Evolutionary conservation across 257 asterid genomes (phyloP), one percentile per base, ranked within the genome.

Genomic region (Primulina eburnea): DNA sequence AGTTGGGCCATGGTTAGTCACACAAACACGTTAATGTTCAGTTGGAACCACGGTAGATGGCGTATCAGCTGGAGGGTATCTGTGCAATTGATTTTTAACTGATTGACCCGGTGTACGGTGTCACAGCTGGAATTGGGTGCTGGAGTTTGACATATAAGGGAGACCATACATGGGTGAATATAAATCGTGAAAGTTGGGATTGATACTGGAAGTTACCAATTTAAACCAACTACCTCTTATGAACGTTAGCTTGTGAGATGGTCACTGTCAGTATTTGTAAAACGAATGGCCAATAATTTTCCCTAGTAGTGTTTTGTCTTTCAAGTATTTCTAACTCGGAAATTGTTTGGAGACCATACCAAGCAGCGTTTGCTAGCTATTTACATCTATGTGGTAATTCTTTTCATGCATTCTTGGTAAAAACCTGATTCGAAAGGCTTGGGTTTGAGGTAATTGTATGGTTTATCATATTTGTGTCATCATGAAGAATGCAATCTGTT

Each of bases 331-430:
- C 18, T 14, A 4, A 47, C 7, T 12, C 55, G 0, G 7, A 47
- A 47, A 47, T 47, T 38, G 9, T 50, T 55, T 73, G 8, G 43
- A 33, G 64, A 38, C 47, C 37, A 21, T 60, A n/a, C 50, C 20
- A 18, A 29, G 62, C 37, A 50, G 28, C 16, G 72, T 7, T 24
- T 35, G 62, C 26, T 16, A 6, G 17, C 34, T 28, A 43, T 37
- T n/a, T 72, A 2, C 21, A 17, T 60, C 16, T 62, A 33, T 11
- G 3, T 20, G 26, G 1, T 10, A 11, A 40, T 60, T 21, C 2
- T 56, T 50, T 28, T 66, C 62, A 11, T 40, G 37, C 62, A 17
- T 66, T 67, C 71, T 52, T 76, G 71, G 20, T 73, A 18, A 50
- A 71, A 67, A 8, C n/a, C 34, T 53, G 33, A 18, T 33, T 6